A percentile compares a stretch with the other conserved stretches of the same genome.
Evolutionary conservation across 768 basidiomycete genomes (phyloP).

Genomic region (Leccinum barrowsii): DNA sequence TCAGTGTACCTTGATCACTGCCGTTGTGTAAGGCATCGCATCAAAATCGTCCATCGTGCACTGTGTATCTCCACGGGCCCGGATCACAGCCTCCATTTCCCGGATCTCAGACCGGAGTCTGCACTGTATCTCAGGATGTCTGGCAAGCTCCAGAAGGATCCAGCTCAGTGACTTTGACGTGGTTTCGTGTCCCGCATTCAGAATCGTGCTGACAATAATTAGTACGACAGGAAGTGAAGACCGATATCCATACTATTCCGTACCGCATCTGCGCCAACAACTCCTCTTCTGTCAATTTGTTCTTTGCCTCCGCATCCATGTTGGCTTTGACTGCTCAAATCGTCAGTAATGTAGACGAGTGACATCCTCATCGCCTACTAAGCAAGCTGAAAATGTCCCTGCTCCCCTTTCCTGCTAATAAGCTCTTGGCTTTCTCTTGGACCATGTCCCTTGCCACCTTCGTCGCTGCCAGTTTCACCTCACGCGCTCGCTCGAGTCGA

Average conservation of each 20-base stretch:
- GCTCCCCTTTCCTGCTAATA: conserved; percentile 13
- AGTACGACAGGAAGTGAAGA: not conserved
- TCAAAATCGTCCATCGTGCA: conserved; percentile 42
- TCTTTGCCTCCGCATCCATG: conserved; percentile 24
- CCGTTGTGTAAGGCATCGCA: conserved; percentile 45
- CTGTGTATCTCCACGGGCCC: conserved; percentile 10
- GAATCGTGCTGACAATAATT: conserved; percentile 34
- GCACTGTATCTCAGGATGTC: conserved; percentile 52
- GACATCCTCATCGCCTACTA: conserved; percentile 25
- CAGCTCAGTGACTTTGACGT: conserved; percentile 57
- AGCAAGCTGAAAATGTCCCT: conserved; percentile 33
- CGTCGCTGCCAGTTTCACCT: not conserved
- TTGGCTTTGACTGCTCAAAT: conserved; percentile 24
- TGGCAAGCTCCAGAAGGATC: conserved; percentile 61
- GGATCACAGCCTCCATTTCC: conserved; percentile 1
- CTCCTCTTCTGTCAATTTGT: conserved; percentile 20
- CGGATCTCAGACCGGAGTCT: conserved; percentile 45
- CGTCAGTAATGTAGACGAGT: not conserved
- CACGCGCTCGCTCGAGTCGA: conserved; percentile 17
- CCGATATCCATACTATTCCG: not conserved
- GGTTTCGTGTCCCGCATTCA: conserved; percentile 58
- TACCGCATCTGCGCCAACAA: conserved; percentile 19
- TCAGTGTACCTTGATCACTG: conserved; percentile 32
- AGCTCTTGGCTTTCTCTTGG: conserved; percentile 10
- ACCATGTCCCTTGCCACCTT: conserved; percentile 16